Evolutionary conservation across 169 alveolate genomes (phyloP).

Genomic region (Eimeria zaria): DNA sequence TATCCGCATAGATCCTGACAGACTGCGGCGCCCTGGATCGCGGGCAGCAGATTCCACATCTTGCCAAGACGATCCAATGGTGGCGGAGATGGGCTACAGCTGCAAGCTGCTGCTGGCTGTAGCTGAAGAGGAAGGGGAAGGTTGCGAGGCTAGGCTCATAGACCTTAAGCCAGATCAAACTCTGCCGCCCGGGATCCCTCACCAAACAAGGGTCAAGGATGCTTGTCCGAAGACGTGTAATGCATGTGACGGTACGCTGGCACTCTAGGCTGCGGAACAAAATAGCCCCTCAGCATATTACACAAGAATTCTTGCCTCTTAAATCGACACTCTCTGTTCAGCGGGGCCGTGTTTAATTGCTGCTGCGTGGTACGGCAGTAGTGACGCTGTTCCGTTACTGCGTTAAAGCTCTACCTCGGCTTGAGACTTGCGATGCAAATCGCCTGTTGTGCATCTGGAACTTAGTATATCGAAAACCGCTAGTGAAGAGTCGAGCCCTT

Average conservation of each 20-base stretch:
- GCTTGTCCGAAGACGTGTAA: constrained; percentile 90
- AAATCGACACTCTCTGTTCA: neutral
- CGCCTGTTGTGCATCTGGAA: neutral
- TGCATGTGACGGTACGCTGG: constrained; percentile 85
- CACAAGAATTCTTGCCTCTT: neutral
- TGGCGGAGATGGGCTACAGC: constrained; percentile 88
- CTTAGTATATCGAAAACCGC: neutral
- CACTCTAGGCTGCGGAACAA: neutral
- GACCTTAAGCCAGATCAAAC: constrained; percentile 82
- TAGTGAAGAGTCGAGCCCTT: neutral
- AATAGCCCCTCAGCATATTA: neutral
- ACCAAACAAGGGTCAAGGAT: constrained; percentile 86
- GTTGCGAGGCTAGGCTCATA: constrained; percentile 86
- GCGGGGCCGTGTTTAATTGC: neutral
- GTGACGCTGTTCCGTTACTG: neutral
- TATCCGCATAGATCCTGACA: constrained; percentile 50
- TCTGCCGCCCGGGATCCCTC: constrained; percentile 88
- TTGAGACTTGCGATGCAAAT: neutral
- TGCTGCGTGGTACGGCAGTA: neutral
- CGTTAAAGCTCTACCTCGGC: neutral
- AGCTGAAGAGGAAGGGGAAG: constrained; percentile 85
- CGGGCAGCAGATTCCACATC: constrained; percentile 51
- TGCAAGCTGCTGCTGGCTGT: constrained; percentile 86
- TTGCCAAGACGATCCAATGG: constrained; percentile 88
- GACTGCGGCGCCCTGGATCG: constrained; percentile 72